Percentiles rank a stretch among this genome's conserved stretches.
Evolutionary conservation across 768 basidiomycete genomes (phyloP).

Genomic region (Mycena vitilis): DNA sequence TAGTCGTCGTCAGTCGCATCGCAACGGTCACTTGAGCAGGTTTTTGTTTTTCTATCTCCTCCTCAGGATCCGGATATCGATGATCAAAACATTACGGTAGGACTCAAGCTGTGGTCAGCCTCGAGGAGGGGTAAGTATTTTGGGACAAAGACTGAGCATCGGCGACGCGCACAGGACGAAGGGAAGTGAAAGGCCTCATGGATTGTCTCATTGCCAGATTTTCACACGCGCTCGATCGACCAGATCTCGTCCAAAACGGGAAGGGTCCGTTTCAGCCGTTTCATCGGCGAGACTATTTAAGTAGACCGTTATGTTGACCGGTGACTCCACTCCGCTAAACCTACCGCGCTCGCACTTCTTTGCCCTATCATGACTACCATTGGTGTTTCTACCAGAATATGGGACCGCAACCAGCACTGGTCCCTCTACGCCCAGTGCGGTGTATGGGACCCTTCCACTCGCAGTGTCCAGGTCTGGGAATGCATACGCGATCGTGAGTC

Average conservation of each 20-base stretch:
- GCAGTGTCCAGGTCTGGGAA: constrained; percentile 82
- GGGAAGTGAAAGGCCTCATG: neutral
- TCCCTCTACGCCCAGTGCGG: constrained; percentile 73
- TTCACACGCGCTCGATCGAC: neutral
- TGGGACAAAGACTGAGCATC: constrained; percentile 24
- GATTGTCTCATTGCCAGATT: constrained; percentile 3
- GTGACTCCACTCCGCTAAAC: neutral
- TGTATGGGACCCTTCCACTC: constrained; percentile 74
- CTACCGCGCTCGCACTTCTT: neutral
- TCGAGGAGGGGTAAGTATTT: constrained; percentile 12
- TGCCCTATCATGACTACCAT: constrained; percentile 23
- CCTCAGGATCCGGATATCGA: constrained; percentile 5
- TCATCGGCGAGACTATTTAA: constrained; percentile 7
- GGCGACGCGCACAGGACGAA: constrained; percentile 7
- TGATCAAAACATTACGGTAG: constrained; percentile 15
- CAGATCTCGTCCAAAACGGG: constrained; percentile 14
- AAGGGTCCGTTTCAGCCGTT: constrained; percentile 10
- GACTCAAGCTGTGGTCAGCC: neutral
- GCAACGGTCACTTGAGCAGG: constrained; percentile 1
- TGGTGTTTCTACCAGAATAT: constrained; percentile 31
- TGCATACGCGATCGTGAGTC: constrained; percentile 76
- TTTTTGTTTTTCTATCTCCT: neutral
- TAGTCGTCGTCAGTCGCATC: neutral
- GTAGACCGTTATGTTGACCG: neutral
- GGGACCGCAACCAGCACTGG: constrained; percentile 57